Conservation (phyloP, 2,329 filamentous ascomycete genomes). For the Colletotrichum salicis region DNA sequence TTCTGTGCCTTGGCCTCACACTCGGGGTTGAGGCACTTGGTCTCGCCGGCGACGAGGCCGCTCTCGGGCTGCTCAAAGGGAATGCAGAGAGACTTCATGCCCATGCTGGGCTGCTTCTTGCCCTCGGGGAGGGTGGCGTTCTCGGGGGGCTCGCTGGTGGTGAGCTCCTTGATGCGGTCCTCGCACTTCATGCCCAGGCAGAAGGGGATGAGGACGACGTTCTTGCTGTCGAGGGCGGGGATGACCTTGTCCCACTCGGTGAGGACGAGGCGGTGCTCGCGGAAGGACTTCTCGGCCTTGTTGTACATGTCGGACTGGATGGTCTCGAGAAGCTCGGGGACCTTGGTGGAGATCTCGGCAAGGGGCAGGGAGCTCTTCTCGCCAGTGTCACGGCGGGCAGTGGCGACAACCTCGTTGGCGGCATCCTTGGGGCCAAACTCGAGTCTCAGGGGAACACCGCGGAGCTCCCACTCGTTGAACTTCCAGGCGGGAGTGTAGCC, state of each 20-base stretch:
- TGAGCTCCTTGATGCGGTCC: slow-evolving; percentile 94
- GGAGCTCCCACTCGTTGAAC: slow-evolving; percentile 99
- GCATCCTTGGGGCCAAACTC: slow-evolving; percentile 97
- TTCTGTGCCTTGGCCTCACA: slow-evolving; percentile 80
- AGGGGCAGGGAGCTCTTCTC: slow-evolving; percentile 86
- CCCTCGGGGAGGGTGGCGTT: slow-evolving; percentile 58
- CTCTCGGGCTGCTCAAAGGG: slow-evolving; percentile 80
- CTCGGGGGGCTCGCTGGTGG: slow-evolving; percentile 70
- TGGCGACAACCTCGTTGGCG: slow-evolving; percentile 84
- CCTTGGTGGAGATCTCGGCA: slow-evolving; percentile 74
- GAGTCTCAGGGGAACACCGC: slow-evolving; percentile 91
- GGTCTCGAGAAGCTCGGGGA: slow-evolving; percentile 85
- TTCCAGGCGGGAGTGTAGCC: slow-evolving; percentile 96
- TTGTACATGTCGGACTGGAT: slow-evolving; percentile 86
- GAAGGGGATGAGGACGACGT: slow-evolving; percentile 91
- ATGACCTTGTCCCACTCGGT: slow-evolving; percentile 92
- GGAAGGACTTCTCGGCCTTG: slow-evolving; percentile 82
- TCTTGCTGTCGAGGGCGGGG: slow-evolving; percentile 89
- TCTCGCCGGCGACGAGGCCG: slow-evolving; percentile 80
- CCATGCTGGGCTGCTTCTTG: slow-evolving; percentile 67
- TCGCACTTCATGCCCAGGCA: slow-evolving; percentile 86
- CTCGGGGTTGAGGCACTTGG: slow-evolving; percentile 91
- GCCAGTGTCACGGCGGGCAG: slow-evolving; percentile 85
- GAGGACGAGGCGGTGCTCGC: slow-evolving; percentile 81
- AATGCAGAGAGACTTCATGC: slow-evolving; percentile 78